Conservation (phyloP, 176 grass and related monocot genomes). For the Olyra latifolia region DNA sequence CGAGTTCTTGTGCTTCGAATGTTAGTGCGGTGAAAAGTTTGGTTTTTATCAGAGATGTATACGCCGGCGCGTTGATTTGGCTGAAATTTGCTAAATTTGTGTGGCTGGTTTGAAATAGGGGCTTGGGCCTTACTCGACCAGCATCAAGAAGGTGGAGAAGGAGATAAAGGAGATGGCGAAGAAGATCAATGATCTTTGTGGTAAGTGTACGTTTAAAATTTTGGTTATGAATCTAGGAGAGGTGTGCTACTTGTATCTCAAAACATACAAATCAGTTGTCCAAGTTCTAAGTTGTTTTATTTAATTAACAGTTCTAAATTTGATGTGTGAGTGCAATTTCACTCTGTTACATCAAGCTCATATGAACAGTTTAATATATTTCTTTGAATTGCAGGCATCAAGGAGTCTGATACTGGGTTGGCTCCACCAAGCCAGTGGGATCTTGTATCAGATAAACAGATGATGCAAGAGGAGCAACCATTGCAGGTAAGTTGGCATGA, state of each 20-base stretch:
- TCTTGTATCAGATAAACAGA: slow-evolving; percentile 70
- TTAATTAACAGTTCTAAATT: background rate
- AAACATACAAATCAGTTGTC: background rate
- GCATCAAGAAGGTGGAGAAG: slow-evolving; percentile 66
- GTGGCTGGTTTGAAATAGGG: slow-evolving; percentile 40
- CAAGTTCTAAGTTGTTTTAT: background rate
- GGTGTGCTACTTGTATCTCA: background rate
- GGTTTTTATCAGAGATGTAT: background rate
- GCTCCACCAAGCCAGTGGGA: slow-evolving; percentile 75
- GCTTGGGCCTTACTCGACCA: slow-evolving; percentile 57
- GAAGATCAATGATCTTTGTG: slow-evolving; percentile 68
- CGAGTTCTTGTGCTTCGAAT: background rate
- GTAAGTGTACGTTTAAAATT: background rate
- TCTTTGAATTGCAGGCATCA: slow-evolving; percentile 47
- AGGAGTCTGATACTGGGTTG: slow-evolving; percentile 69
- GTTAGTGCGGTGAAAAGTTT: background rate
- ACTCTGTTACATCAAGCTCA: background rate
- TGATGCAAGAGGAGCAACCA: slow-evolving; percentile 74
- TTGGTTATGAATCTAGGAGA: background rate
- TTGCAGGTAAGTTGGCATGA: slow-evolving; percentile 43
- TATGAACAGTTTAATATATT: background rate
- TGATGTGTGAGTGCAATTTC: background rate
- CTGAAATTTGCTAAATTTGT: background rate
- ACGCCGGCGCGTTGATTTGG: background rate
- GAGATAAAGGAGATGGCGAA: slow-evolving; percentile 70